Conservation (phyloP, 257 asterid genomes). For the Lycium ferocissimum region DNA sequence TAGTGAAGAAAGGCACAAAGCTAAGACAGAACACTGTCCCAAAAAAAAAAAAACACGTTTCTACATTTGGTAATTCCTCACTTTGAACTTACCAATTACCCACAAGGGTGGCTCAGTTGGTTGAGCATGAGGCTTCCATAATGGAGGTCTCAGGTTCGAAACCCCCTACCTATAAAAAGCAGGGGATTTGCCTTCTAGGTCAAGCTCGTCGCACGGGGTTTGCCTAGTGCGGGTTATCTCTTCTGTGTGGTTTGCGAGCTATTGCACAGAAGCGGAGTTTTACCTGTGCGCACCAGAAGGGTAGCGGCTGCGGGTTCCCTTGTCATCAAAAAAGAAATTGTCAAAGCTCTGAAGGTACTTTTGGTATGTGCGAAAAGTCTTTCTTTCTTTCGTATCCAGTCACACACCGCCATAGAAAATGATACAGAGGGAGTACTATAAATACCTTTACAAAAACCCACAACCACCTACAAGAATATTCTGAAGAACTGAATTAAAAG, state of each 20-base stretch:
- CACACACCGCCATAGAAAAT: neutral
- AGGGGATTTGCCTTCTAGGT: too few relatives aligned
- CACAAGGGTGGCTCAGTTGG: neutral
- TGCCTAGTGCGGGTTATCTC: too few relatives aligned
- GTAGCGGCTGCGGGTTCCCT: too few relatives aligned
- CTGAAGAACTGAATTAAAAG: neutral
- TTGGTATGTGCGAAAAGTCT: neutral
- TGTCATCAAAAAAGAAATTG: neutral
- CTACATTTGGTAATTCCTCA: neutral
- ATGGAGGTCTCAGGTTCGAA: too few relatives aligned
- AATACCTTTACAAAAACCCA: neutral
- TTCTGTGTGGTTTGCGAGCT: too few relatives aligned
- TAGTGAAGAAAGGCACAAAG: neutral
- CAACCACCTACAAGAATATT: neutral
- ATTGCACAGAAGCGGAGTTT: too few relatives aligned
- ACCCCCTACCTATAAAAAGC: too few relatives aligned
- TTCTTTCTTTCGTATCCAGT: too few relatives aligned
- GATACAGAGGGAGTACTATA: neutral
- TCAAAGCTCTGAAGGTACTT: neutral
- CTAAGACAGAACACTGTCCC: neutral
- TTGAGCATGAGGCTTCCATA: too few relatives aligned
- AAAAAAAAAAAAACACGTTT: neutral
- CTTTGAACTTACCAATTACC: neutral
- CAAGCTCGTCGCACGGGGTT: too few relatives aligned
- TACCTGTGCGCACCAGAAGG: too few relatives aligned